Base-by-base conservation (phyloP, 192 early-diverging fungal genomes). In the Coemansia sp. region DNA sequence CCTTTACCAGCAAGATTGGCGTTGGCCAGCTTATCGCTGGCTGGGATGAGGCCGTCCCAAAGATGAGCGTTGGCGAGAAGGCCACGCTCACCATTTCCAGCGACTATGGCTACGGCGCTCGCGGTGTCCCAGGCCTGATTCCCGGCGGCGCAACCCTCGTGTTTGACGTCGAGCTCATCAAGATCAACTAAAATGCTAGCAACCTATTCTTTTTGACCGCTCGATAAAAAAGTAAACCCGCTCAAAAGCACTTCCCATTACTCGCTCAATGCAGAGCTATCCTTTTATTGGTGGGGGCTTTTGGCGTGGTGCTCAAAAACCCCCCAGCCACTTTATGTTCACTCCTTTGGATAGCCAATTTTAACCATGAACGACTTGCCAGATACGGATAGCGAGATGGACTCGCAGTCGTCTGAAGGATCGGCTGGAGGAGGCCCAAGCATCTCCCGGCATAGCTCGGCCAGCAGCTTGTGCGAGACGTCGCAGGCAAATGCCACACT, bases 11-110 rank as follows among this genome's bases (percentile, higher is more conserved):
- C 82, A 83, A 78, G 45, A 97, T 99, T 67, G 97, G 97, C 69
- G 90, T 94, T 25, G 93, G 94, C 3, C 93, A 89, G 70, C 95
- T 99, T 65, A 99, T 99, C 77, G 77, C 84, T 59, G 93, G 90
- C 63, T 91, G 91, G 92, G 88, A 88, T 70, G 85, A 89, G 85
- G 95, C 93, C 78, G 94, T 99, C 56, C 93, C 93, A n/a, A 83
- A 94, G 78, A 89, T 99, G 88, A 93, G 90, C 57, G 69, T 96
- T 31, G 95, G 95, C 68, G 88, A 97, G 85, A 83, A 85, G 65
- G 93, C 95, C 52, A 92, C 79, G 66, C 83, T 99, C 33, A 85
- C 83, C 60, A 95, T 95, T 72, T 87, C 91, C 43, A 79, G 89
- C 66, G 94, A 94, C 73, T 93, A 83, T 77, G 92, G 85, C 38